Evolutionary conservation across 257 asterid genomes (phyloP), one percentile per base, ranked within the genome.

Genomic region (Henckelia pumila): DNA sequence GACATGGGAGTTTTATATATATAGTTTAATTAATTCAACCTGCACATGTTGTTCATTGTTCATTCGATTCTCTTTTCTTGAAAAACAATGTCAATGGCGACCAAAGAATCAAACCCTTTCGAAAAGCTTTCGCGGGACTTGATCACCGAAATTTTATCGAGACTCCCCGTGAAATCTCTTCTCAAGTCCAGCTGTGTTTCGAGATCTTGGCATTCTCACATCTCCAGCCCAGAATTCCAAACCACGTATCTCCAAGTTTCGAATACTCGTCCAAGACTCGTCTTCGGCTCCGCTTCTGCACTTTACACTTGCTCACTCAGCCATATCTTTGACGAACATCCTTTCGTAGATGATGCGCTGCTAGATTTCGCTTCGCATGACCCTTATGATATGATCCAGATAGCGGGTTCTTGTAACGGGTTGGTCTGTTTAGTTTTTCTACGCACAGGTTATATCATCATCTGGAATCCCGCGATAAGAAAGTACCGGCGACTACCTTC

Each of bases 321-420:
- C 16, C 55, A 76, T 32, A 14, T 28, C 0, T 1, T 73, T 22
- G 23, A 47, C 14, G 73, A 67, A 24, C 11, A 47, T 2, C 17
- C 7, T 4, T 2, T 55, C 1, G 37, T 23, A 8, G 26, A 52
- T 58, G 78, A 57, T 3, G n/a, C 8, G 5, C 71, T 52, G 4
- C 17, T 68, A 5, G 65, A 63, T 59, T 74, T 71, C 56, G 22
- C 9, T 28, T 21, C 14, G n/a, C n/a, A n/a, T n/a, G n/a, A 59
- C 55, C 6, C 20, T 21, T 2, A 26, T 14, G 30, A 6, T 55
- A 37, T 0, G 14, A 75, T 40, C 7, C 59, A 53, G 73, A 9
- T 75, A 1, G 66, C 75, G 55, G 81, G 81, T 59, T 75, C 78
- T 69, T 37, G 72, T 55, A 64, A 65, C 37, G 85, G 85, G 1